Percentiles rank a stretch among this genome's conserved stretches.
phyloP scores from a whole-genome alignment of 768 basidiomycete species.

The Trametes sanguinea region DNA sequence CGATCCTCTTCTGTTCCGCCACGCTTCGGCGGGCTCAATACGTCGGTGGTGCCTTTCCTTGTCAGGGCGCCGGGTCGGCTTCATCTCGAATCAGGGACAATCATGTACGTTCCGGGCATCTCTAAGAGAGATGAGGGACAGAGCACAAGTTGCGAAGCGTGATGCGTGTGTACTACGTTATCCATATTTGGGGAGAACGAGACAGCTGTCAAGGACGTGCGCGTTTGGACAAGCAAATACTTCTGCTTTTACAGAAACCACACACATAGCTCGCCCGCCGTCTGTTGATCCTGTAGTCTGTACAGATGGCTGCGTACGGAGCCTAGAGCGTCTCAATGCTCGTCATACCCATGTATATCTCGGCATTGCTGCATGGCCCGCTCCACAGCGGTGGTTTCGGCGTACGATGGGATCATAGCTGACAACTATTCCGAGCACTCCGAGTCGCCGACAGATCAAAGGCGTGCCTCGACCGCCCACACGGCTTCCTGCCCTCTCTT shows the following conservation, averaged over 20 bases:
- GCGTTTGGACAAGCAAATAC: background rate
- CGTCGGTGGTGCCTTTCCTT: background rate
- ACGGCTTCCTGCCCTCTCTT: constrained; percentile 4
- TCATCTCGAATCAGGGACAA: constrained; percentile 5
- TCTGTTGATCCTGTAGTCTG: too few species aligned
- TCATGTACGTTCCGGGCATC: constrained; percentile 1
- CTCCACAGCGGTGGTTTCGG: background rate
- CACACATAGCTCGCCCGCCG: background rate
- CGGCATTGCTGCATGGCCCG: background rate
- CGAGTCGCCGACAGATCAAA: constrained; percentile 1
- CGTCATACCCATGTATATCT: background rate
- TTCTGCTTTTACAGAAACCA: background rate
- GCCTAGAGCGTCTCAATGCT: background rate
- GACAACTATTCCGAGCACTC: constrained; percentile 19
- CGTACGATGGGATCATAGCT: constrained; percentile 2
- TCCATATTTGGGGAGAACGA: background rate
- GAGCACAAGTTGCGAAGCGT: background rate
- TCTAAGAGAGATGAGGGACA: background rate
- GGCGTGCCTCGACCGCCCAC: constrained; percentile 10
- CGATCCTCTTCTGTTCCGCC: too few species aligned
- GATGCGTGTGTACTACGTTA: constrained; percentile 2
- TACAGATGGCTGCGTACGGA: background rate
- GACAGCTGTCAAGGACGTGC: background rate
- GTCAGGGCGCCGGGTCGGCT: constrained; percentile 3
- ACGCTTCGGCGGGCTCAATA: too few species aligned